Conservation (phyloP, 179 eudicot species). For the Silene vulgaris region DNA sequence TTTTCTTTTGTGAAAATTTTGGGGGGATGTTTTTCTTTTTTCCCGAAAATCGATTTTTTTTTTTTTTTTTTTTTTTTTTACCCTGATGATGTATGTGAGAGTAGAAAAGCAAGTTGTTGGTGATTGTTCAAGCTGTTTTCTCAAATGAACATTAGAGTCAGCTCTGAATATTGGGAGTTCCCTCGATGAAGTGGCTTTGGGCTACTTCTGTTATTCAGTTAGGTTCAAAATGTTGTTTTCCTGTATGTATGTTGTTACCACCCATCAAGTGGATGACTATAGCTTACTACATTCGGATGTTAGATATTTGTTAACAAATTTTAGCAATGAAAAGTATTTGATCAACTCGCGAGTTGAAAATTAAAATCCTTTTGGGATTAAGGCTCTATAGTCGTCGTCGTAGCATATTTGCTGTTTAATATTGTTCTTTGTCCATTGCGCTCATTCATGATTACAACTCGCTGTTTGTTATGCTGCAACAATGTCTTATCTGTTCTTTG, state of each 20-base stretch:
- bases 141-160: too few species aligned
- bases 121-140: not conserved
- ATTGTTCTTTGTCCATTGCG: not conserved
- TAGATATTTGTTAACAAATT: not conserved
- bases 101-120: constrained; percentile 9
- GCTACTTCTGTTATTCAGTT: not conserved
- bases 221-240: not conserved
- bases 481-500: constrained; percentile 11
- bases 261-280: not conserved
- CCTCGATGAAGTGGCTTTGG: too few species aligned
- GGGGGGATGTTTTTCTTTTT: not conserved
- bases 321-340: not conserved
- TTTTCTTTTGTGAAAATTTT: too few species aligned
- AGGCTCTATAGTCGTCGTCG: not conserved
- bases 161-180: too few species aligned
- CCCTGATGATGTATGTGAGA: not conserved
- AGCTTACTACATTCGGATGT: not conserved
- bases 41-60: not conserved
- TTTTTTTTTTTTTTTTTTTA: not conserved
- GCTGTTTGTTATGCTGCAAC: not conserved
- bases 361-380: not conserved
- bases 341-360: not conserved
- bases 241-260: not conserved
- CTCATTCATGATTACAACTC: not conserved
- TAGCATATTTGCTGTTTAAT: not conserved